Evolutionary conservation across 148 eudicot species (phyloP), one percentile per base, ranked within the genome.

Genomic region (Camellia granthamiana): DNA sequence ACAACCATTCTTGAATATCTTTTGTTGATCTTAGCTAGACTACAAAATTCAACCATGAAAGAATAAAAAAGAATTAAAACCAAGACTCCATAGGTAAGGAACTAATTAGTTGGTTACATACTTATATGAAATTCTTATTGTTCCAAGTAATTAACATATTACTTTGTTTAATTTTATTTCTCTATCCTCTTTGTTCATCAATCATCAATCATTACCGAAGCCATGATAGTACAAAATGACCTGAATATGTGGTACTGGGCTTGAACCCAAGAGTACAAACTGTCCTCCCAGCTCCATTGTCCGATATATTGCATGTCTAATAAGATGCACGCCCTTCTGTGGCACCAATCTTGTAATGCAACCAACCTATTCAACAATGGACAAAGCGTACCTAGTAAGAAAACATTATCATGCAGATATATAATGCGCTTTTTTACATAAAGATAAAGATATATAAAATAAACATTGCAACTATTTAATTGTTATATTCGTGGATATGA

Each of bases 331-430:
- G 60, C 98, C 98, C 85, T 93, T 93, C 78, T 96, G 98, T 15
- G 99, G 98, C 44, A 96, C 99, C 87, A 96, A 85, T 86, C 99
- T 91, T 78, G 99, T 93, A 77, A 96, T 88, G 87, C 97, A 96
- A 86, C 92, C 92, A 86, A 96, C 90, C 99, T 96, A 84, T 79
- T 51, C 78, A 86, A 61, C 21, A 70, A 74, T 9, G 75, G 49
- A 81, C 7, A 63, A 3, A 67, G 42, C 19, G 30, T 60, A n/a
- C 64, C 8, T 38, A 54, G 18, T 38, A 51, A 61, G 63, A 12
- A 52, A 69, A 69, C 6, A 49, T 41, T 30, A 3, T 62, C 60
- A 54, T n/a, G 66, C 44, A 79, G 14, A 46, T 38, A 69, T 3
- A 46, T 68, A 51, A 52, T 30, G 38, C 38, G 38, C 38, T 30